These are phyloP conservation scores for Heteromeles arbutifolia DNA, from an alignment of 306 rosid genomes.

Conservation along the genomic window DNA sequence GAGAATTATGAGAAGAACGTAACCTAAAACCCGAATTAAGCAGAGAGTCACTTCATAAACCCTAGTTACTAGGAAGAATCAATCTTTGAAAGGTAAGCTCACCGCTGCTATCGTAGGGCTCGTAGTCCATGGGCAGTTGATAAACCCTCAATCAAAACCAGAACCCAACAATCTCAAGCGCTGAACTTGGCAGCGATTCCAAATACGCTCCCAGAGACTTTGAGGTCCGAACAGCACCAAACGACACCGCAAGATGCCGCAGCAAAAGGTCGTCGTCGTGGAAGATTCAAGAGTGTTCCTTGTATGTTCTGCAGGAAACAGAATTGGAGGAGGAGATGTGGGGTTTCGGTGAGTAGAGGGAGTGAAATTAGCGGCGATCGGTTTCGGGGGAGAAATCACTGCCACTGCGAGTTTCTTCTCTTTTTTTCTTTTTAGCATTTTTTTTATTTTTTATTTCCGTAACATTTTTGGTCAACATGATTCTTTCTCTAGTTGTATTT, in stretches of 20 bases:
- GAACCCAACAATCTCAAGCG: neutral
- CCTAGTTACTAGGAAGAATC: slow-evolving; percentile 8
- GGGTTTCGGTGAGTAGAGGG: neutral
- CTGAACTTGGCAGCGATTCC: neutral
- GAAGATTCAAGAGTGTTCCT: neutral
- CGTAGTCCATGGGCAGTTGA: slow-evolving; percentile 89
- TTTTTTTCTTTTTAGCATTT: no score
- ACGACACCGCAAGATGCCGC: neutral
- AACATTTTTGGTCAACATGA: neutral
- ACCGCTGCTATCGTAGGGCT: slow-evolving; percentile 97
- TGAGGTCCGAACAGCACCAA: neutral
- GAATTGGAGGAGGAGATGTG: neutral
- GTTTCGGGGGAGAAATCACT: neutral
- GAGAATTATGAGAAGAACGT: slow-evolving; percentile 9
- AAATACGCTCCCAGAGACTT: neutral
- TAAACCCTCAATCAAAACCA: neutral
- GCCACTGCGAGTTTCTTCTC: neutral
- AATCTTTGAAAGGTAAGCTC: slow-evolving; percentile 22
- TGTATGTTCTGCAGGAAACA: neutral
- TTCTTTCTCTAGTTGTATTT: no score
- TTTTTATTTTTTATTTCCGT: neutral
- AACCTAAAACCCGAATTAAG: slow-evolving; percentile 21
- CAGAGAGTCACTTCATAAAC: slow-evolving; percentile 6
- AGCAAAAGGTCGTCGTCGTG: neutral
- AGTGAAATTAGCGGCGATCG: neutral